Evolutionary conservation across 805 yeast genomes (phyloP), one percentile per base, ranked within the genome.

Genomic region (Candida saitoana): DNA sequence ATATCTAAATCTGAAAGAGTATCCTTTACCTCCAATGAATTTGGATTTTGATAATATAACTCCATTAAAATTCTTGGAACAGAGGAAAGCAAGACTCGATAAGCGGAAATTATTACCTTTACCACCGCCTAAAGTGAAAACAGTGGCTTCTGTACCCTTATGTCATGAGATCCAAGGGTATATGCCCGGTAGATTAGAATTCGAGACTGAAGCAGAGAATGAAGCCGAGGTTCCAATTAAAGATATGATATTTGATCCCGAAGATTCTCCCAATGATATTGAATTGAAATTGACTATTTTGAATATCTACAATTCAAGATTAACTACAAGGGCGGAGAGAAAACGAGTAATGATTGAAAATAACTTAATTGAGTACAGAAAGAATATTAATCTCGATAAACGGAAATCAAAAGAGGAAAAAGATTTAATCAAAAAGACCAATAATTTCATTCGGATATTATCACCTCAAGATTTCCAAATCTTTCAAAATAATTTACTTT

Each of bases 141-240:
- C 95, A 4, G 80, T 86, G 36, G 90, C 96, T 0, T 88, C 97
- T 5, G 91, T 86, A 5, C 99, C 99, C 0, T 75, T 93, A 43
- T 90, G 98, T 66, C 97, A 95, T 57, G 98, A 95, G 55, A 80
- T 93, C 47, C 98, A 93, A 61, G 97, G 96, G 2, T 93, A 82
- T 60, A 93, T 93, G 99, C 99, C 99, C 31, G 99, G 98, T 34
- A 79, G 99, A 56, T 69, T 93, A 47, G 99, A 93, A 62, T 93
- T 93, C 61, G 99, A 93, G 55, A 87, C 84, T 45, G 99, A 93
- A 60, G 89, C 86, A 31, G 99, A 93, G 59, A 93, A 93, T 55
- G 99, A 93, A 42, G 98, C 99, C 0, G 99, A 93, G 63, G 73
- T 84, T 42, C 82, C 93, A 0, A 87, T 93, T 15, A 93, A 93